Conservation (phyloP, 257 asterid genomes). For the Mentha longifolia region DNA sequence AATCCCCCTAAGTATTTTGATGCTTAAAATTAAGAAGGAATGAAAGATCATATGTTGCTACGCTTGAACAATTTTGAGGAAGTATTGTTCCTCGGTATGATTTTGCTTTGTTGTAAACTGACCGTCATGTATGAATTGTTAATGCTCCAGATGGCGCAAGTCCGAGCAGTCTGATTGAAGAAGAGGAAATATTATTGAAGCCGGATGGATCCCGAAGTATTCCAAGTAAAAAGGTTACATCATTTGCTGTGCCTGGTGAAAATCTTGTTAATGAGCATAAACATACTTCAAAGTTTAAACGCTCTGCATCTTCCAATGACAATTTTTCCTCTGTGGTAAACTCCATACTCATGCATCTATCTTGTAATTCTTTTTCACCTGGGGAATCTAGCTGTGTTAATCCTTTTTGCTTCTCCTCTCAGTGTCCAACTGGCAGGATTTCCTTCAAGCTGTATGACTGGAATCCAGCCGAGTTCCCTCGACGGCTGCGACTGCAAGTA, state of each 20-base stretch:
- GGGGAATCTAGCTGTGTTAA: constrained; percentile 28
- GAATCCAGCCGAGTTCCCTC: constrained; percentile 97
- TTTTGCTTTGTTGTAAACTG: background rate
- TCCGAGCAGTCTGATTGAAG: constrained; percentile 52
- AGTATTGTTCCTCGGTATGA: background rate
- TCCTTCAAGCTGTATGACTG: constrained; percentile 95
- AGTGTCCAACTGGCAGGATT: constrained; percentile 90
- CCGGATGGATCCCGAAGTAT: constrained; percentile 64
- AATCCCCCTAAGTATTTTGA: too few relatives aligned
- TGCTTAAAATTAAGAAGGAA: background rate
- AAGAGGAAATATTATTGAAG: constrained; percentile 54
- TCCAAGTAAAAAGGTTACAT: constrained; percentile 48
- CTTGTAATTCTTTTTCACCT: constrained; percentile 8
- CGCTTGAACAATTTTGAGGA: constrained; percentile 2
- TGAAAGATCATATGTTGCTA: background rate
- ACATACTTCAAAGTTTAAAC: constrained; percentile 49
- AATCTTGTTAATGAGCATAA: constrained; percentile 47
- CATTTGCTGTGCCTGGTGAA: constrained; percentile 50
- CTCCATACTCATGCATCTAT: constrained; percentile 20
- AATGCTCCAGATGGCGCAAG: constrained; percentile 54
- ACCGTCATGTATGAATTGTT: constrained; percentile 27
- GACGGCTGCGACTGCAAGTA: constrained; percentile 93
- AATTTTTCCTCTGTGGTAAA: constrained; percentile 73
- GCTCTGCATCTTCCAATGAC: constrained; percentile 61
- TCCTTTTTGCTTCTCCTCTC: constrained; percentile 15